Conservation (phyloP, 2,329 filamentous ascomycete species). For the Sclerotinia sclerotiorum region DNA sequence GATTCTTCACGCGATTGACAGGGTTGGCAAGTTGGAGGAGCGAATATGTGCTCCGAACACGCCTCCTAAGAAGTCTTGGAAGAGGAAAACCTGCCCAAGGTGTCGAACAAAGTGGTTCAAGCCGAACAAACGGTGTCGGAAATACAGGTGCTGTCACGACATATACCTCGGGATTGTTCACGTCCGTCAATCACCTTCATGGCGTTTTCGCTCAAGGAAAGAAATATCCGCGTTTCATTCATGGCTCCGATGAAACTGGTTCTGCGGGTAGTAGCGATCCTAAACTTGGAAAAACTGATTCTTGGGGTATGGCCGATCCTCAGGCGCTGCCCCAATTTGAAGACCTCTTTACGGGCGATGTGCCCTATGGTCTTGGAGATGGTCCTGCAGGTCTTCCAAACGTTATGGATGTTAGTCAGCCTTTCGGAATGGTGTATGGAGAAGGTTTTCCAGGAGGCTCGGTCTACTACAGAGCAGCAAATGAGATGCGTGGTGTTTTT, state of each 20-base stretch:
- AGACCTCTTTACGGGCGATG: constrained; percentile 71
- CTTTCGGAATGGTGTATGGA: constrained; percentile 78
- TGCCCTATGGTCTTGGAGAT: constrained; percentile 74
- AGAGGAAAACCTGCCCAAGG: constrained; percentile 74
- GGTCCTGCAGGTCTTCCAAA: constrained; percentile 80
- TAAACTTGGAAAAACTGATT: constrained; percentile 69
- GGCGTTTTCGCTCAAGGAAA: constrained; percentile 73
- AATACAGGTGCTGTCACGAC: constrained; percentile 74
- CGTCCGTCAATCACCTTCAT: constrained; percentile 76
- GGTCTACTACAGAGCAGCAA: constrained; percentile 71
- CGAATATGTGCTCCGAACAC: constrained; percentile 87
- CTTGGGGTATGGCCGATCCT: constrained; percentile 77
- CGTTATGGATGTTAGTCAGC: constrained; percentile 85
- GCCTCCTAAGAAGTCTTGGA: constrained; percentile 75
- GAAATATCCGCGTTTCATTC: constrained; percentile 75
- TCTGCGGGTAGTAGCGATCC: constrained; percentile 82
- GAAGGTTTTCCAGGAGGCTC: constrained; percentile 84
- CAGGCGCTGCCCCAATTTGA: constrained; percentile 75
- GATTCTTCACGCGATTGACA: constrained; percentile 80
- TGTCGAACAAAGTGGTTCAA: constrained; percentile 52
- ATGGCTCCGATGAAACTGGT: constrained; percentile 77
- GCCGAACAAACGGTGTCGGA: constrained; percentile 49
- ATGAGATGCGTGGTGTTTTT: constrained; percentile 76
- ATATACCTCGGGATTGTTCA: constrained; percentile 81
- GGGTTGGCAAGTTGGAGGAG: constrained; percentile 89